Evolutionary conservation across 2,329 filamentous ascomycete species (phyloP).

Genomic region (Ascochyta viciae-villosae): DNA sequence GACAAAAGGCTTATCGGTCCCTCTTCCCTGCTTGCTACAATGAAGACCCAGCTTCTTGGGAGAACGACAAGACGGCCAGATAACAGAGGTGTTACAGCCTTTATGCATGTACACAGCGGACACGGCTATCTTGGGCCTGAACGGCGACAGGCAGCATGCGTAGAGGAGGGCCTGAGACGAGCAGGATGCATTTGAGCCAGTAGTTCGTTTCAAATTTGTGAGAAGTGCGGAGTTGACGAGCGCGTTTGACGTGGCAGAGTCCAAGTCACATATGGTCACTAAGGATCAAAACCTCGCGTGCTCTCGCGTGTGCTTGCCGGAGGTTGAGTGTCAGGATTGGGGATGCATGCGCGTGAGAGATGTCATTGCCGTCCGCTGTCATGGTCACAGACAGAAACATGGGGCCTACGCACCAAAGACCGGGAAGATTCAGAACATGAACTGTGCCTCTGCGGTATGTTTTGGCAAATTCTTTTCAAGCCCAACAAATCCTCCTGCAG

Average conservation of each 20-base stretch:
- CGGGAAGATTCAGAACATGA: background rate
- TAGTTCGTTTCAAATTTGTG: constrained; percentile 21
- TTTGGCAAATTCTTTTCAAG: background rate
- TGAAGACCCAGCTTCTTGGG: constrained; percentile 2
- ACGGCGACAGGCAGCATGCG: constrained; percentile 3
- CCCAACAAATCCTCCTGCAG: constrained; percentile 15
- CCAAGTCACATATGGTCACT: background rate
- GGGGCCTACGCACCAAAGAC: background rate
- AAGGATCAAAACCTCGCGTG: background rate
- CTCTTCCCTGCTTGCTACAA: constrained; percentile 11
- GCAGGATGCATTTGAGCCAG: constrained; percentile 18
- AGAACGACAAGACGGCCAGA: constrained; percentile 9
- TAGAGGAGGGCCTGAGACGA: constrained; percentile 15
- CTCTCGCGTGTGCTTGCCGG: constrained; percentile 10
- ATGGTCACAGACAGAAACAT: constrained; percentile 1
- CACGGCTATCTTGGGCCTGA: constrained; percentile 6
- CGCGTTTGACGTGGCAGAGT: constrained; percentile 6
- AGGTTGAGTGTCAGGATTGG: background rate
- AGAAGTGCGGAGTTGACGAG: constrained; percentile 18
- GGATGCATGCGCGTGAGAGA: constrained; percentile 7
- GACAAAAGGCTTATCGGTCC: constrained; percentile 17
- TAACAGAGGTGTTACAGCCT: constrained; percentile 10
- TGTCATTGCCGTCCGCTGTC: constrained; percentile 6
- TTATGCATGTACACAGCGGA: constrained; percentile 10
- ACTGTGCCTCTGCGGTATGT: constrained; percentile 4